These are phyloP conservation scores for Dryas drummondii DNA, from an alignment of 306 rosid species.

Conservation along the genomic window DNA sequence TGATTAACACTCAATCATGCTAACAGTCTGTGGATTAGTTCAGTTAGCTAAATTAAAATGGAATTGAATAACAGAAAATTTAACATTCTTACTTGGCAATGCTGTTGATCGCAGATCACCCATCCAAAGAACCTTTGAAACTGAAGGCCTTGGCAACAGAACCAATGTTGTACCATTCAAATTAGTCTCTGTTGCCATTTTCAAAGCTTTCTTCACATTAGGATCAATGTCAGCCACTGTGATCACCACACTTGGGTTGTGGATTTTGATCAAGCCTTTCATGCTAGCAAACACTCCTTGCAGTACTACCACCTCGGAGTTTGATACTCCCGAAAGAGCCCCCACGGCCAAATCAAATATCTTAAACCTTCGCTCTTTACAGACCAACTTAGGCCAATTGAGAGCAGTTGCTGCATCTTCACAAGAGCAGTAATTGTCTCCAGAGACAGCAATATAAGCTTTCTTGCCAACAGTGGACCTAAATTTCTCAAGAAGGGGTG, in stretches of 20 bases:
- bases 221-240: slow-evolving; percentile 66
- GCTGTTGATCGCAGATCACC: slow-evolving; percentile 84
- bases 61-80: slow-evolving; percentile 2
- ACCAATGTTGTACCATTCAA: slow-evolving; percentile 59
- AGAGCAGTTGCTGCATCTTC: slow-evolving; percentile 72
- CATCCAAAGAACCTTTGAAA: slow-evolving; percentile 91
- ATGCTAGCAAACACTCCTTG: slow-evolving; percentile 80
- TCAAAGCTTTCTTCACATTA: slow-evolving; percentile 75
- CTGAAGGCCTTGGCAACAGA: slow-evolving; percentile 67
- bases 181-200: slow-evolving; percentile 73
- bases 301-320: slow-evolving; percentile 78
- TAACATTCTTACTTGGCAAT: slow-evolving; percentile 63
- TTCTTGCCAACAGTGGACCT: slow-evolving; percentile 77
- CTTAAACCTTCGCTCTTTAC: slow-evolving; percentile 82
- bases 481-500: slow-evolving; percentile 85
- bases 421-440: slow-evolving; percentile 70
- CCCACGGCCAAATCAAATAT: slow-evolving; percentile 73
- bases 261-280: slow-evolving; percentile 89
- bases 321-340: slow-evolving; percentile 62
- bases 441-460: slow-evolving; percentile 80
- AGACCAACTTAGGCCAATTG: slow-evolving; percentile 75
- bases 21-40: neutral
- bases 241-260: slow-evolving; percentile 81
- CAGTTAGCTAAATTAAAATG: neutral
- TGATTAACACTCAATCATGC: too few species aligned